Conservation (phyloP, 106 monocot genomes). For the Chionographis japonica region DNA sequence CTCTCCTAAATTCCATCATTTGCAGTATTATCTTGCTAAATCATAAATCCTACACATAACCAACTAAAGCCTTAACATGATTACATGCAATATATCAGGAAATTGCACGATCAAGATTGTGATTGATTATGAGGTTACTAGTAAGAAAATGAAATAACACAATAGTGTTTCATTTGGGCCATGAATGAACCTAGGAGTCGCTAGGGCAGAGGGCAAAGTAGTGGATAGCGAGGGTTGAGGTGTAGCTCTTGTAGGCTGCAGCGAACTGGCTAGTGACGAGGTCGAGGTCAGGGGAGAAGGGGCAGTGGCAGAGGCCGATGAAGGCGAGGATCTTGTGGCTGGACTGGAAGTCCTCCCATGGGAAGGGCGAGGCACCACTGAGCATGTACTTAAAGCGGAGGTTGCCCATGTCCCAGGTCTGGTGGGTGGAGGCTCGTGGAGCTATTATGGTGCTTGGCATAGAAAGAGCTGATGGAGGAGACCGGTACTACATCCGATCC, state of each 20-base stretch:
- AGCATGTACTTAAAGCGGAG: slow-evolving; percentile 78
- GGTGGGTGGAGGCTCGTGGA: slow-evolving; percentile 84
- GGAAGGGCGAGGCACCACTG: slow-evolving; percentile 58
- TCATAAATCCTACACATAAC: too few species aligned
- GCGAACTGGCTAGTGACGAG: slow-evolving; percentile 52
- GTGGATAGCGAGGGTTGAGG: slow-evolving; percentile 57
- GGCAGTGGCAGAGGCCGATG: slow-evolving; percentile 83
- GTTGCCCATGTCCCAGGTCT: slow-evolving; percentile 85
- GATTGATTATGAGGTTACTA: too few species aligned
- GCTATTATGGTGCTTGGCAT: slow-evolving; percentile 92
- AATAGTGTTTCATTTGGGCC: too few species aligned
- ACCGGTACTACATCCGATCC: too few species aligned
- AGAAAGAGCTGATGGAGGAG: slow-evolving; percentile 82
- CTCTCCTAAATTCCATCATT: too few species aligned
- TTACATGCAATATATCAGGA: too few species aligned
- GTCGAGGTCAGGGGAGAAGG: slow-evolving; percentile 61
- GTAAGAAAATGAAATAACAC: too few species aligned
- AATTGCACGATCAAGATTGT: too few species aligned
- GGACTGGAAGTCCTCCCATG: slow-evolving; percentile 99
- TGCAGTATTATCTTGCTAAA: too few species aligned
- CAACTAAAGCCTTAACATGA: too few species aligned
- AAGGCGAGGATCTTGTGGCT: slow-evolving; percentile 90
- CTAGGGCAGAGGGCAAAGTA: slow-evolving; percentile 89
- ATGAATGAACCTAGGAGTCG: slow-evolving; percentile 56
- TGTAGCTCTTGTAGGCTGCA: slow-evolving; percentile 46